Conservation (phyloP, 169 alveolate species). For the Plasmodium gonderi region DNA sequence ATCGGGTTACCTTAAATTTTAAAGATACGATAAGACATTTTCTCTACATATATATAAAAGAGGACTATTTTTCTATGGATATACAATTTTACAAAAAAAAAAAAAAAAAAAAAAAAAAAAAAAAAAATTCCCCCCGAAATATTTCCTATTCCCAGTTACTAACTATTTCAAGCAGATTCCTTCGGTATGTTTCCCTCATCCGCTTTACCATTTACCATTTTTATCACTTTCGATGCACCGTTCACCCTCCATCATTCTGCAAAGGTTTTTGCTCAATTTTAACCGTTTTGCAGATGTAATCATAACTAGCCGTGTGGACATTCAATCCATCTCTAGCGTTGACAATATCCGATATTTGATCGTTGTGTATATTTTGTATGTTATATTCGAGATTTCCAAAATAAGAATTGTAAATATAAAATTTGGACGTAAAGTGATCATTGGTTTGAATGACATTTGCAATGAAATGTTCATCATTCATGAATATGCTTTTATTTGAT, state of each 20-base stretch:
- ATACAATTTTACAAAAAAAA: background rate
- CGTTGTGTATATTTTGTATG: slow-evolving; percentile 58
- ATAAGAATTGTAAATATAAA: slow-evolving; percentile 48
- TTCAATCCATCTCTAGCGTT: slow-evolving; percentile 40
- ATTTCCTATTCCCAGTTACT: too few species aligned
- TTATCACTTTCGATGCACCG: too few species aligned
- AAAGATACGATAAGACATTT: too few species aligned
- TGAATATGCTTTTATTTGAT: slow-evolving; percentile 51
- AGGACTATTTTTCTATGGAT: background rate
- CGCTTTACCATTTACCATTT: too few species aligned
- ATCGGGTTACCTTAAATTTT: too few species aligned
- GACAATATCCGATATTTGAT: slow-evolving; percentile 24
- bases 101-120: too few species aligned
- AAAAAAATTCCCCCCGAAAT: background rate
- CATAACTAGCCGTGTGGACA: slow-evolving; percentile 59
- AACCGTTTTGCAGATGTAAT: slow-evolving; percentile 41
- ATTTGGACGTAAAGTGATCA: slow-evolving; percentile 15
- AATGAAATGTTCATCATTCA: slow-evolving; percentile 39
- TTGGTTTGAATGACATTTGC: slow-evolving; percentile 63
- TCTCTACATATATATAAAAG: too few species aligned
- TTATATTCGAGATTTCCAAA: slow-evolving; percentile 57
- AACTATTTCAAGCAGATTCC: too few species aligned
- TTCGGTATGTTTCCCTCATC: too few species aligned
- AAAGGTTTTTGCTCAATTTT: slow-evolving; percentile 35
- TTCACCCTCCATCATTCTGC: background rate